Percentiles rank a stretch among this genome's conserved stretches.
Evolutionary conservation across 371 early-diverging fungal genomes (phyloP).

Genomic region (Caulochytrium protostelioides): DNA sequence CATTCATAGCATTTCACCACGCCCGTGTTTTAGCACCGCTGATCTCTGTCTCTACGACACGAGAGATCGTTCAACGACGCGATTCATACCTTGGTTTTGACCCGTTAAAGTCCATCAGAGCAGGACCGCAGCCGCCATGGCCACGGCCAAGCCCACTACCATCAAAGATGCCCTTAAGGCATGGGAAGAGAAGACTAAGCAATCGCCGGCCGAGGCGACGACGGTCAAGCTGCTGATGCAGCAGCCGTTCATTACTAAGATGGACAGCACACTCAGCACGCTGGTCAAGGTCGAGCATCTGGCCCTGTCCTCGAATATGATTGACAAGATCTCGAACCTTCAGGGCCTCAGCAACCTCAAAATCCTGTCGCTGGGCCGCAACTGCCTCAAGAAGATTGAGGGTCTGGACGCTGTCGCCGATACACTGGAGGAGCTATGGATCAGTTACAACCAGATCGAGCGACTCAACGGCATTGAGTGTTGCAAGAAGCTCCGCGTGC

Average conservation of each 20-base stretch:
- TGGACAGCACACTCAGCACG: slow-evolving; percentile 23
- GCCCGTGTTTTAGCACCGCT: no score
- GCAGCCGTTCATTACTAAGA: slow-evolving; percentile 25
- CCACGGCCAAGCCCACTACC: slow-evolving; percentile 19
- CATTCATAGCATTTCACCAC: no score
- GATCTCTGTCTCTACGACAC: no score
- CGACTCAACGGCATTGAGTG: slow-evolving; percentile 26
- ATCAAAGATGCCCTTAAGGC: slow-evolving; percentile 30
- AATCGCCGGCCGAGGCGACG: slow-evolving; percentile 16
- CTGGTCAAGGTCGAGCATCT: slow-evolving; percentile 24
- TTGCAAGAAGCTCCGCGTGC: slow-evolving; percentile 30
- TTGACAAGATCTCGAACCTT: slow-evolving; percentile 28
- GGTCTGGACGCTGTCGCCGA: slow-evolving; percentile 30
- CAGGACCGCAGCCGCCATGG: neutral
- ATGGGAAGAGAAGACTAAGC: slow-evolving; percentile 25
- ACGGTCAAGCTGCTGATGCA: slow-evolving; percentile 17
- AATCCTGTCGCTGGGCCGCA: slow-evolving; percentile 28
- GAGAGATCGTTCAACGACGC: neutral
- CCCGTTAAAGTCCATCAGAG: neutral
- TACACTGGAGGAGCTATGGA: slow-evolving; percentile 32
- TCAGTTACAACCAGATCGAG: slow-evolving; percentile 28
- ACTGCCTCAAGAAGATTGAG: slow-evolving; percentile 29
- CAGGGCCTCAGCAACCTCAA: slow-evolving; percentile 21
- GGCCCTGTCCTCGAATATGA: slow-evolving; percentile 22
- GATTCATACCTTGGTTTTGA: no score